phyloP scores from a whole-genome alignment of 1,284 basidiomycete species.

The Ustilago trichophora region DNA sequence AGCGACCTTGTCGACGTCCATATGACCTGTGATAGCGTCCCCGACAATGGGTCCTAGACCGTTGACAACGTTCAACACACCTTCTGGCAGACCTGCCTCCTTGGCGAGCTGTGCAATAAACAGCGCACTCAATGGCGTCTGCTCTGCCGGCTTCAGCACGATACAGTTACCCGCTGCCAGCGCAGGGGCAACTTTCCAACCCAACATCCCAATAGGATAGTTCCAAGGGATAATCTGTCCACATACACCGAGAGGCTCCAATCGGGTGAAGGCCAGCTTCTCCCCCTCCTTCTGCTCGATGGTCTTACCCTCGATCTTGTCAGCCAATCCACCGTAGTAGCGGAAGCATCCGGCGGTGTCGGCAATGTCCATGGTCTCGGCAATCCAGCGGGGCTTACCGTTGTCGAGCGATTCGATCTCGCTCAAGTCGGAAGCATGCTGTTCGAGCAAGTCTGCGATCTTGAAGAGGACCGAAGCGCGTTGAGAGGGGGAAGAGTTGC shows the following conservation, averaged over 20 bases:
- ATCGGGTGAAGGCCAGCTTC: conserved; percentile 74
- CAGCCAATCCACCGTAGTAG: conserved; percentile 77
- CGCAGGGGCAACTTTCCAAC: conserved; percentile 79
- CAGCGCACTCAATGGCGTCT: conserved; percentile 80
- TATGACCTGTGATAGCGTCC: conserved; percentile 72
- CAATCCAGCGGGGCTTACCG: conserved; percentile 78
- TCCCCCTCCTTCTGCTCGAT: conserved; percentile 79
- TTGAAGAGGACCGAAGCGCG: conserved; percentile 74
- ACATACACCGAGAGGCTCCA: conserved; percentile 91
- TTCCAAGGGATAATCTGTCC: no score
- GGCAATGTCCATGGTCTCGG: conserved; percentile 74
- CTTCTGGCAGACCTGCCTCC: conserved; percentile 78
- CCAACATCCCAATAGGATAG: conserved; percentile 50
- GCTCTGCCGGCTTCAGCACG: conserved; percentile 82
- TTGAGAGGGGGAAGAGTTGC: conserved; percentile 25
- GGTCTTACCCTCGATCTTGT: no score
- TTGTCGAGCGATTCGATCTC: conserved; percentile 73
- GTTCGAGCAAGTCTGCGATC: conserved; percentile 78
- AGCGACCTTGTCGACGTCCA: conserved; percentile 79
- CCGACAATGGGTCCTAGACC: conserved; percentile 85
- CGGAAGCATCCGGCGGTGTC: conserved; percentile 72
- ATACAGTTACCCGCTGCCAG: conserved; percentile 78
- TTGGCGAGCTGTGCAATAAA: conserved; percentile 76
- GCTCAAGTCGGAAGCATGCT: conserved; percentile 74
- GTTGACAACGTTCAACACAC: conserved; percentile 77